These are phyloP conservation scores for Xenoacremonium recifei DNA, from an alignment of 2,329 filamentous ascomycete genomes.

Conservation along the genomic window DNA sequence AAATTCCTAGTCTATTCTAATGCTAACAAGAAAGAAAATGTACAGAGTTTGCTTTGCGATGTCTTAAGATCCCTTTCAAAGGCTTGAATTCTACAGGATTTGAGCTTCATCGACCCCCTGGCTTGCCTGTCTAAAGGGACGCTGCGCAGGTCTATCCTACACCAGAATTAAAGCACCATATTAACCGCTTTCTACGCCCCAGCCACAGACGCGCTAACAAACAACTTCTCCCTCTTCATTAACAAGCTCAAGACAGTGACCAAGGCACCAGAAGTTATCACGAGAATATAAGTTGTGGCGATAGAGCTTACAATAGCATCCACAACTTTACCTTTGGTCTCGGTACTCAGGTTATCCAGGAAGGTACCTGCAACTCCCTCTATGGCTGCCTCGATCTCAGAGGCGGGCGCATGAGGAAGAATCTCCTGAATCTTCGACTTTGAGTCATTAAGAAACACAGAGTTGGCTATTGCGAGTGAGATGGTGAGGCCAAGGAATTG, in stretches of 20 bases:
- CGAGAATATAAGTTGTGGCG: background rate
- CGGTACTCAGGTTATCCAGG: background rate
- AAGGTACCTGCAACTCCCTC: background rate
- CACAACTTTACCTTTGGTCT: background rate
- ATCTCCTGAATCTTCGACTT: background rate
- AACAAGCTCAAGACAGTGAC: background rate
- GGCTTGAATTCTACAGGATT: too few relatives aligned
- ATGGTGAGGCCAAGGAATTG: background rate
- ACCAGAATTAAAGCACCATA: too few relatives aligned
- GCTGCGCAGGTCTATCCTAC: too few relatives aligned
- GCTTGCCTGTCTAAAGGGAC: too few relatives aligned
- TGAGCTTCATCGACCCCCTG: too few relatives aligned
- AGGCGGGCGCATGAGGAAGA: background rate
- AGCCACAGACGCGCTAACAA: background rate
- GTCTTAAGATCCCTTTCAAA: too few relatives aligned
- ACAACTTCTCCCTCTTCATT: background rate
- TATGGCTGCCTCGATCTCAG: background rate
- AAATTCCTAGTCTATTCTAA: too few relatives aligned
- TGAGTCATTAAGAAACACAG: background rate
- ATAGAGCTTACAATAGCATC: background rate
- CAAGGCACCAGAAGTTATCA: background rate
- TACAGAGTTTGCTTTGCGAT: too few relatives aligned
- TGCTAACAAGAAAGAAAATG: too few relatives aligned
- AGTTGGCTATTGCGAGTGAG: background rate
- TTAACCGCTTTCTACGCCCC: conserved; percentile 27